These are phyloP conservation scores for Rhizopus stolonifer DNA, from an alignment of 371 early-diverging fungal genomes.

Conservation along the genomic window DNA sequence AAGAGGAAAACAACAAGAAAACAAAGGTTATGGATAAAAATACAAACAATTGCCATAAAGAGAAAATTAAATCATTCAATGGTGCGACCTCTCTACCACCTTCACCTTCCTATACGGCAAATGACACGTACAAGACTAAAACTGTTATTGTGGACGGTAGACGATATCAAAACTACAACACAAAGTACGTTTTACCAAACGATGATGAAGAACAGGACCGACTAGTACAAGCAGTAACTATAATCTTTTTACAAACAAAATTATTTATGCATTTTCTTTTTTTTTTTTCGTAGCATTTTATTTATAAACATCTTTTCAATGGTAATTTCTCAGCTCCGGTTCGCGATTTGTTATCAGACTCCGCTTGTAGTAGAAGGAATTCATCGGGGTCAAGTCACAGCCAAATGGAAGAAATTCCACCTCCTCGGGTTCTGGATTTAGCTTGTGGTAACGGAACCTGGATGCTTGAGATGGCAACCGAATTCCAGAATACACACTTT, in stretches of 20 bases:
- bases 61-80: not conserved
- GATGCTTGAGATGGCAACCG: constrained; percentile 36
- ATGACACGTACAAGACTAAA: not conserved
- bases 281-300: constrained; percentile 33
- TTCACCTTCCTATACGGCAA: not conserved
- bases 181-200: constrained; percentile 28
- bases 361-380: constrained; percentile 4
- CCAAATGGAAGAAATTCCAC: not conserved
- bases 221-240: constrained; percentile 34
- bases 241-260: too few relatives aligned
- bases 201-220: constrained; percentile 44
- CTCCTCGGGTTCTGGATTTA: constrained; percentile 33
- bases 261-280: too few relatives aligned
- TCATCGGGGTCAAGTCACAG: constrained; percentile 6
- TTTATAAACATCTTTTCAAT: constrained; percentile 36
- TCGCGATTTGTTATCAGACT: constrained; percentile 23
- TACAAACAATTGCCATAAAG: too few relatives aligned
- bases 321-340: constrained; percentile 45
- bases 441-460: constrained; percentile 40
- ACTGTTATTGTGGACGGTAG: constrained; percentile 12
- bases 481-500: constrained; percentile 27
- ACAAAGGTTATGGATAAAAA: too few relatives aligned
- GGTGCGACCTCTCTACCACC: not conserved
- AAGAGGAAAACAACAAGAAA: too few relatives aligned
- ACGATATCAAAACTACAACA: constrained; percentile 23